These are phyloP conservation scores for Juglanconis oblonga DNA, from an alignment of 2,329 filamentous ascomycete genomes.

Conservation along the genomic window DNA sequence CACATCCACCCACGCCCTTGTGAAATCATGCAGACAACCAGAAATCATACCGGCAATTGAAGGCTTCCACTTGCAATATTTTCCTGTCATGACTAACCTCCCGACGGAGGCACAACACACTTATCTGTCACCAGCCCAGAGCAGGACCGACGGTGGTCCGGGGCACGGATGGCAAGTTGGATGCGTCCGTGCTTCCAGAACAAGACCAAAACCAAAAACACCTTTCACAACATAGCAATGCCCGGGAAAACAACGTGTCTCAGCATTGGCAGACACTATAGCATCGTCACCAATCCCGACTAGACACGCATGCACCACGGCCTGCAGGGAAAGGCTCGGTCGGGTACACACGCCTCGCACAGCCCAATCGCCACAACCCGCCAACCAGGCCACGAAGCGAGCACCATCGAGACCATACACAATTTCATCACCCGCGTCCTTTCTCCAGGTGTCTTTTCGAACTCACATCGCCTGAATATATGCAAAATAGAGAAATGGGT, in stretches of 20 bases:
- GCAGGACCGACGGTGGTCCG: background rate
- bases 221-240: background rate
- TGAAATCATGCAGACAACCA: background rate
- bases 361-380: background rate
- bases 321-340: background rate
- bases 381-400: background rate
- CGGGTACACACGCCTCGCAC: background rate
- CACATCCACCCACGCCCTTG: background rate
- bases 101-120: background rate
- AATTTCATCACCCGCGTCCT: slow-evolving; percentile 70
- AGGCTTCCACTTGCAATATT: background rate
- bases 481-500: too few species aligned
- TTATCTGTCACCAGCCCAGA: background rate
- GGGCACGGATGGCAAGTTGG: background rate
- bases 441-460: slow-evolving; percentile 60
- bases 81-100: background rate
- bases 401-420: slow-evolving; percentile 45
- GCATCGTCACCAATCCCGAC: background rate
- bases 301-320: background rate
- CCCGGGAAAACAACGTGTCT: background rate
- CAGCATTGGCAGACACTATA: background rate
- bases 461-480: too few species aligned
- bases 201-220: too few species aligned
- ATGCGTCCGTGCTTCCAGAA: background rate
- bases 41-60: background rate